Percentiles rank a stretch among this genome's conserved stretches.
These are phyloP conservation scores for Lodderomyces elongisporus DNA, from an alignment of 1,139 yeast species.

Conservation along the genomic window DNA sequence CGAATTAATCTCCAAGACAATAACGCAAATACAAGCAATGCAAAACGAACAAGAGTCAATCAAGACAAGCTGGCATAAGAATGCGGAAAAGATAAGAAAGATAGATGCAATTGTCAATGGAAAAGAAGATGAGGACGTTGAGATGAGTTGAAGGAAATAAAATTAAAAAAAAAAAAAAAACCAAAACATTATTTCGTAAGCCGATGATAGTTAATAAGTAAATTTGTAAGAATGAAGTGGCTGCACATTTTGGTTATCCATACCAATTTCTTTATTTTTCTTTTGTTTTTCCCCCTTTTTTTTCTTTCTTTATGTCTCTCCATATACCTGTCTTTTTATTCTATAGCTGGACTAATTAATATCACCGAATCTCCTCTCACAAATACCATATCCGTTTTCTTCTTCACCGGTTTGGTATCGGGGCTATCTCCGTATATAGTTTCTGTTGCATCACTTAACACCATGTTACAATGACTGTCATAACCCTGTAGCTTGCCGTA, in stretches of 20 bases:
- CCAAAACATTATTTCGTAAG: too few relatives aligned
- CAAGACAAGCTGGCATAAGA: conserved; percentile 31
- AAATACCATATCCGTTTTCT: conserved; percentile 82
- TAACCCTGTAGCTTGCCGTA: conserved; percentile 90
- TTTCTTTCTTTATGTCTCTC: neutral
- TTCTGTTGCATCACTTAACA: conserved; percentile 88
- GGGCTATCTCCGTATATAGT: conserved; percentile 53
- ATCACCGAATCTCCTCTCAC: conserved; percentile 96
- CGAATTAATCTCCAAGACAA: conserved; percentile 22
- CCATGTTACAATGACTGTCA: conserved; percentile 95
- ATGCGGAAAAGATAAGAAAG: conserved; percentile 30
- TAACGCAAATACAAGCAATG: conserved; percentile 23
- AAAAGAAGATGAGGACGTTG: conserved; percentile 11
- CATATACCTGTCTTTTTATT: conserved; percentile 1
- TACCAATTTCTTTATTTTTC: too few relatives aligned
- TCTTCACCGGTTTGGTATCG: conserved; percentile 36
- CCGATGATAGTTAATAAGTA: too few relatives aligned
- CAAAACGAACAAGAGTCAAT: conserved; percentile 27
- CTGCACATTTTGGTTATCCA: too few relatives aligned
- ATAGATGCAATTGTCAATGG: conserved; percentile 20
- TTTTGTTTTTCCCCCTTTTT: too few relatives aligned
- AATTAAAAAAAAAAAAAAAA: too few relatives aligned
- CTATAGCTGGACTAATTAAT: conserved; percentile 50
- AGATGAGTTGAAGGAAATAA: too few relatives aligned
- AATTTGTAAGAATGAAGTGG: too few relatives aligned